Evolutionary conservation across 345 rosid genomes (phyloP).

Genomic region (Reutealis trisperma): DNA sequence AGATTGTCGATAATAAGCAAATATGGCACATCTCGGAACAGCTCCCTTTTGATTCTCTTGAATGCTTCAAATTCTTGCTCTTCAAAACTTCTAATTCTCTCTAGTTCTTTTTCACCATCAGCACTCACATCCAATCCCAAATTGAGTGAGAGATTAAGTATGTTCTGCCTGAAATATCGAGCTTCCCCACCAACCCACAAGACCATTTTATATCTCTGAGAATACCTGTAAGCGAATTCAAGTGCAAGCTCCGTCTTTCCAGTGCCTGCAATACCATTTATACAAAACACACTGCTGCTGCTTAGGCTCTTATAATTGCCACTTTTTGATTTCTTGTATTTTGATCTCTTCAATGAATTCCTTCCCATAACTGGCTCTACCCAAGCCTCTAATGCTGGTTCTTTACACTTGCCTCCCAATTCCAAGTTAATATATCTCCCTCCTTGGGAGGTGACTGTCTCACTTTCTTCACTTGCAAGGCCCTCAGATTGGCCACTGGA

Average conservation of each 20-base stretch:
- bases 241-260: slow-evolving; percentile 92
- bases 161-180: slow-evolving; percentile 73
- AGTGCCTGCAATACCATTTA: slow-evolving; percentile 71
- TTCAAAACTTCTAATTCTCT: slow-evolving; percentile 72
- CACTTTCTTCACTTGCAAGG: slow-evolving; percentile 77
- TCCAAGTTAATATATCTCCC: slow-evolving; percentile 69
- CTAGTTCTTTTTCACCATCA: slow-evolving; percentile 84
- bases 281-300: slow-evolving; percentile 61
- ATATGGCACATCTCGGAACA: slow-evolving; percentile 85
- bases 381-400: slow-evolving; percentile 63
- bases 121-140: slow-evolving; percentile 87
- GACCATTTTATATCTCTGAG: slow-evolving; percentile 87
- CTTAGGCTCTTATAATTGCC: slow-evolving; percentile 53
- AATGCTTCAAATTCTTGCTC: slow-evolving; percentile 90
- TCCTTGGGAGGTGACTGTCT: slow-evolving; percentile 38
- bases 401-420: slow-evolving; percentile 60
- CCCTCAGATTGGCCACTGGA: slow-evolving; percentile 80
- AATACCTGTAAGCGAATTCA: slow-evolving; percentile 75
- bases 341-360: slow-evolving; percentile 62
- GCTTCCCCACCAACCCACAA: slow-evolving; percentile 94
- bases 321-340: slow-evolving; percentile 65
- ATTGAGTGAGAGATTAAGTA: slow-evolving; percentile 71
- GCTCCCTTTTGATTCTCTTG: slow-evolving; percentile 76
- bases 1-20: slow-evolving; percentile 85
- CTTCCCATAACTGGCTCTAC: slow-evolving; percentile 56